Base-by-base conservation (phyloP, 768 basidiomycete species). In the Tricholomella constricta region DNA sequence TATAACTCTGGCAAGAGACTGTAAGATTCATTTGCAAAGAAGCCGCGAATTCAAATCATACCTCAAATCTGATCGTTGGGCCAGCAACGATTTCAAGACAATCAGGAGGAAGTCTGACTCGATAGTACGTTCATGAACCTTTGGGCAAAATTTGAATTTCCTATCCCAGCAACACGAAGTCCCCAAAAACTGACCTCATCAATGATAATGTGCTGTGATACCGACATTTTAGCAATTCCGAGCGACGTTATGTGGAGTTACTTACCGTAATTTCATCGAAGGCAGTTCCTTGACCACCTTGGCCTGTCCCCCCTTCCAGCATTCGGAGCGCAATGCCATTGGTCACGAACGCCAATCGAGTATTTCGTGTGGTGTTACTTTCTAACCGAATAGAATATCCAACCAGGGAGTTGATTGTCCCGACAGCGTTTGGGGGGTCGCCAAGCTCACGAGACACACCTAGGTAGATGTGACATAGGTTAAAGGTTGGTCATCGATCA, bases 31-130 rank as follows among this genome's bases (percentile, higher is more conserved):
- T 6, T 27, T 26, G 25, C 23, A 2, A 22, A 43, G 26, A 22
- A 25, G 38, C 7, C 4, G 38, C 1, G 40, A 34, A 10, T 25
- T 11, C 15, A 31, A 32, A 6, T 66, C 76, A 53, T 58, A 89
- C 94, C 91, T 95, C n/a, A 99, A 75, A 61, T 96, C 86, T 44
- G 86, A 80, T 22, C 91, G 80, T 57, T 87, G 82, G 49, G 78
- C 71, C 46, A 97, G 69, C 29, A 98, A 72, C 14, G 89, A 86
- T 69, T 92, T 94, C 48, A 99, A 78, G 5, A 98, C 92, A 59
- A 98, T 93, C 27, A 99, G 76, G 27, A 99, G 79, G 72, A 99
- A 99, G 69, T 98, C 96, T 0, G 93, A 95, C 65, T 99, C 96
- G 59, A 99, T 97, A 6, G 88, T 92, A 19, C 96, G 86, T 73